Base-by-base conservation (phyloP, 139 green algal species). In the Pseudopediastrum boryanum region DNA sequence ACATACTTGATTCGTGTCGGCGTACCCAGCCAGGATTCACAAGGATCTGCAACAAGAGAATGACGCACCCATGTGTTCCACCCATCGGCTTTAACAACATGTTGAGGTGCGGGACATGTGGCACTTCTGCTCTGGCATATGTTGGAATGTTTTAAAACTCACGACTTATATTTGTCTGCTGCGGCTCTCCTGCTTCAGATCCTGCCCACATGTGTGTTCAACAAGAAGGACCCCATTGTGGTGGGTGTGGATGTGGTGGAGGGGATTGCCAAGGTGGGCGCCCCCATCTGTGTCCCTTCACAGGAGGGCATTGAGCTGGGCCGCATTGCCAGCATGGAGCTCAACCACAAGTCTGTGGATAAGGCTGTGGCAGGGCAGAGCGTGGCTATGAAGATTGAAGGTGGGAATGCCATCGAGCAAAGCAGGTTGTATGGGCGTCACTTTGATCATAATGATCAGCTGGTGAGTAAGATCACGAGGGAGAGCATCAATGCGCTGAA, bases 161-260 rank as follows among this genome's bases (percentile, higher is more conserved):
- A n/a, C n/a, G n/a, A n/a, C n/a, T n/a, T n/a, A n/a, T n/a, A n/a
- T n/a, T n/a, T n/a, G n/a, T n/a, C n/a, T n/a, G n/a, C n/a, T n/a
- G n/a, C n/a, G n/a, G n/a, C n/a, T n/a, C n/a, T n/a, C n/a, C n/a
- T n/a, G n/a, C 82, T 94, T 52, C 69, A 88, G 68, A 99, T 99
- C 86, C 74, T 99, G 51, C 94, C 95, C 50, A 93, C 89, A 8
- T 98, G 92, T 85, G 89, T 99, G 48, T 99, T 99, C 91, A 99
- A 98, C 86, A 94, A 95, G 71, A 97, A 96, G 80, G 96, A 99
- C 83, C 96, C 96, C 76, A 98, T 99, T 80, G 89, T 99, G 68
- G 67, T 98, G 48, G 96, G 96, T 7, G 92, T 97, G 35, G 96
- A 99, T 48, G 64, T 95, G 19, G 51, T 85, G 36, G 87, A 94